Evolutionary conservation across 345 rosid genomes (phyloP).

Genomic region (Erucastrum elatum): DNA sequence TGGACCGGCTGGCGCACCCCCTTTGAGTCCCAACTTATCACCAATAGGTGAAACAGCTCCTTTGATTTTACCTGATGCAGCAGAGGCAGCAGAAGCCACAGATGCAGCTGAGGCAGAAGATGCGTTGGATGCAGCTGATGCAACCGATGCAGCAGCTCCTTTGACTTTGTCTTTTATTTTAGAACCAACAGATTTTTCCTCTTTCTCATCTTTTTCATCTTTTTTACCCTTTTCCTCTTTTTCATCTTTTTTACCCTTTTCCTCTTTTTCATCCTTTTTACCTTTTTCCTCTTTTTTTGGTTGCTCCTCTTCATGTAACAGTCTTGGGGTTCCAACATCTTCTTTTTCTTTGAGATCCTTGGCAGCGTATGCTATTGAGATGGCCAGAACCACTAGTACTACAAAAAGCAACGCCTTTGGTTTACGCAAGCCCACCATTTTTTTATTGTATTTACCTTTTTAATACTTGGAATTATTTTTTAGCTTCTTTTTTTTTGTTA

Average conservation of each 20-base stretch:
- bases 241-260: background rate
- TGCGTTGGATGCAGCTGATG: background rate
- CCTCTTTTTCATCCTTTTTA: background rate
- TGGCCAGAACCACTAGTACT: slow-evolving; percentile 11
- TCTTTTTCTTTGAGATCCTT: background rate
- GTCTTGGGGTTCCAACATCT: background rate
- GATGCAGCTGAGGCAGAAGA: background rate
- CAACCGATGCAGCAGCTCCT: background rate
- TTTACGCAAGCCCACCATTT: slow-evolving; percentile 21
- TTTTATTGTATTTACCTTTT: background rate
- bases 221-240: background rate
- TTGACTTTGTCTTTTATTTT: background rate
- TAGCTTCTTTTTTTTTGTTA: background rate
- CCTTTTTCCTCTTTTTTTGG: background rate
- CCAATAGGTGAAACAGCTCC: background rate
- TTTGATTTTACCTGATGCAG: background rate
- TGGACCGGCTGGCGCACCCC: background rate
- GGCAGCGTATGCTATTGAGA: slow-evolving; percentile 5
- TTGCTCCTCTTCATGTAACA: background rate
- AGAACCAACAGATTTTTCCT: background rate
- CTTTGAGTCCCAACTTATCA: background rate
- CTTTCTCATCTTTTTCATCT: background rate
- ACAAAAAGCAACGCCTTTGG: background rate
- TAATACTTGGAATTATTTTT: background rate
- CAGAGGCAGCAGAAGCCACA: background rate